Percentiles rank a stretch among this genome's conserved stretches.
Conservation (phyloP, 1,139 yeast genomes). For the Magnusiomyces magnusii region DNA sequence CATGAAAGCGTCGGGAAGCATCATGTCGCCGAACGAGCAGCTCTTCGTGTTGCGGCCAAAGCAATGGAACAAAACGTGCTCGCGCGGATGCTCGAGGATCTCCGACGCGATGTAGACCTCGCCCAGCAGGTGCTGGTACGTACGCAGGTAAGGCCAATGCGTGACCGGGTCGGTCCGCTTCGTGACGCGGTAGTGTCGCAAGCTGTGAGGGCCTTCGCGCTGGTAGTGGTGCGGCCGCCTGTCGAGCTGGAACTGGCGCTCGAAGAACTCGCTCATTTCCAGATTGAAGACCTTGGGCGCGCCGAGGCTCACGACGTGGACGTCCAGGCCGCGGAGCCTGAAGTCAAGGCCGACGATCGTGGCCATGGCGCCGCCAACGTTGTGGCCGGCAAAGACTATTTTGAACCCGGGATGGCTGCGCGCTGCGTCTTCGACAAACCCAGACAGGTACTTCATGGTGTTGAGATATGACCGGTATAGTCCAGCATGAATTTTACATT, state of each 20-base stretch:
- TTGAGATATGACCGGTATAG: slow-evolving; percentile 36
- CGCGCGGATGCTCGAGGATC: slow-evolving; percentile 9
- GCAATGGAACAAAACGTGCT: slow-evolving; percentile 12
- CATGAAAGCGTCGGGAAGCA: slow-evolving; percentile 4
- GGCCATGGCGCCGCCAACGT: slow-evolving; percentile 67
- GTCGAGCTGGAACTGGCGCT: slow-evolving; percentile 36
- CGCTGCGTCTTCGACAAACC: slow-evolving; percentile 27
- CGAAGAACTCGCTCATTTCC: slow-evolving; percentile 44
- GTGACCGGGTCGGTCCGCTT: slow-evolving; percentile 15
- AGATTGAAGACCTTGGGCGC: slow-evolving; percentile 56
- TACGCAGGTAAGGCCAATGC: slow-evolving; percentile 14
- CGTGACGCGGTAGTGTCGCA: slow-evolving; percentile 18
- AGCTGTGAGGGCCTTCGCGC: background rate
- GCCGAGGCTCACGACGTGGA: slow-evolving; percentile 51
- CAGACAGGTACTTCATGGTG: slow-evolving; percentile 34
- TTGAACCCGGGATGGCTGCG: slow-evolving; percentile 41
- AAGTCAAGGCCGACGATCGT: slow-evolving; percentile 53
- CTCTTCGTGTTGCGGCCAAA: slow-evolving; percentile 11
- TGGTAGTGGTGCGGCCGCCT: background rate
- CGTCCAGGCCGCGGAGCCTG: slow-evolving; percentile 43
- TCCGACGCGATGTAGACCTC: slow-evolving; percentile 16
- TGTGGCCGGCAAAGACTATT: slow-evolving; percentile 56
- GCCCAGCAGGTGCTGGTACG: slow-evolving; percentile 16
- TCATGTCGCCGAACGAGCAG: slow-evolving; percentile 9
- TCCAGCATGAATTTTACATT: slow-evolving; percentile 55